A percentile compares a stretch with the other conserved stretches of the same genome.
Conservation (phyloP, 352 stramenopile species). For the Phytopythium oedochilum region DNA sequence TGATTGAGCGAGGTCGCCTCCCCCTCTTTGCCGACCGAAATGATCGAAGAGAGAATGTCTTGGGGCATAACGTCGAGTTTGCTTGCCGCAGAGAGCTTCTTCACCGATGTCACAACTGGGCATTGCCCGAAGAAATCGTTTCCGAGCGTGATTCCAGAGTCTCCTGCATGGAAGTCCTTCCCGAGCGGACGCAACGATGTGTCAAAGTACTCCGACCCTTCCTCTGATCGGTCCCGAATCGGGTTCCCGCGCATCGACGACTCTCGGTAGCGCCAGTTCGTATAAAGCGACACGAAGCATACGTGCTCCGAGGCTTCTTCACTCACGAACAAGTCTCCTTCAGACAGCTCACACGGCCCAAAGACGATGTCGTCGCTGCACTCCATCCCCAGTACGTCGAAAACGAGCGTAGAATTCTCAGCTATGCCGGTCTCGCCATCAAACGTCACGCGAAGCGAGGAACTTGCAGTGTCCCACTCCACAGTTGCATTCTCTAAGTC, state of each 20-base stretch:
- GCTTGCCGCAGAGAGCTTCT: conserved; percentile 18
- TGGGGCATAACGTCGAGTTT: conserved; percentile 9
- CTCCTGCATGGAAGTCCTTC: conserved; percentile 24
- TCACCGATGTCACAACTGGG: conserved; percentile 33
- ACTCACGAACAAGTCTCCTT: conserved; percentile 7
- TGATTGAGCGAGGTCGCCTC: conserved; percentile 22
- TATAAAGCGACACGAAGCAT: conserved; percentile 25
- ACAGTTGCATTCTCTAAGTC: conserved; percentile 27
- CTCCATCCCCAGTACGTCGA: conserved; percentile 26
- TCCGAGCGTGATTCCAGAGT: conserved; percentile 34
- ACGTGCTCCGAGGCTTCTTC: conserved; percentile 2
- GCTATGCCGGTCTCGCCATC: conserved; percentile 28
- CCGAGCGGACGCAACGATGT: conserved; percentile 24
- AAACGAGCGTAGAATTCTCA: conserved; percentile 22
- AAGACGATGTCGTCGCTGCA: conserved; percentile 25
- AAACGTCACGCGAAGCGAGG: conserved; percentile 27
- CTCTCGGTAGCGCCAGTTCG: conserved; percentile 34
- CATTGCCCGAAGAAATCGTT: conserved; percentile 61
- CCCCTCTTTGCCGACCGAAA: conserved; percentile 18
- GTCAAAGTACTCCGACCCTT: conserved; percentile 25
- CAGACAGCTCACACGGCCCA: conserved; percentile 37
- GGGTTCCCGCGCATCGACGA: conserved; percentile 20
- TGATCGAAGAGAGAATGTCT: conserved; percentile 43
- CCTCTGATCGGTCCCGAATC: conserved; percentile 16
- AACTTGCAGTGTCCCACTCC: conserved; percentile 16